phyloP scores from a whole-genome alignment of 1,284 basidiomycete genomes.

The Boletus mariae region DNA sequence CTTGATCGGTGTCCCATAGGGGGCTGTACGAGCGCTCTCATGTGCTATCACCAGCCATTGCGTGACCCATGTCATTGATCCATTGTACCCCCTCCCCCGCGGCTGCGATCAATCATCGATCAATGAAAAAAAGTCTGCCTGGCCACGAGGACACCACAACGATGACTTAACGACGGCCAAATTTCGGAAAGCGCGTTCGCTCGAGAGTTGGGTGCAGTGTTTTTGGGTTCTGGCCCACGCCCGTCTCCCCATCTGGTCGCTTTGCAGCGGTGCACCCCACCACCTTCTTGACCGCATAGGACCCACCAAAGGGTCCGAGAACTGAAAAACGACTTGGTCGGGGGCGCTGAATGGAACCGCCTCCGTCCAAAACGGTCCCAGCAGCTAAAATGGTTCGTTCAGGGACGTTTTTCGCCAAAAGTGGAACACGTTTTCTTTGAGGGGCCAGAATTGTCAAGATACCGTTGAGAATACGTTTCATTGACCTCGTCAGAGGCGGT shows the following conservation, averaged over 20 bases:
- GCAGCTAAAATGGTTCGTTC: slow-evolving; percentile 5
- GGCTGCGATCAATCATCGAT: slow-evolving; percentile 17
- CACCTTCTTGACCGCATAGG: neutral
- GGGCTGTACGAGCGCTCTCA: slow-evolving; percentile 10
- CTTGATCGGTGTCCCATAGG: slow-evolving; percentile 3
- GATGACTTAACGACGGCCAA: neutral
- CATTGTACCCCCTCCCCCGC: neutral
- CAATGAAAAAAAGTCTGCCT: slow-evolving; percentile 1
- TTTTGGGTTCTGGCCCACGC: neutral
- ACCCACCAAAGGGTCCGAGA: too few species aligned
- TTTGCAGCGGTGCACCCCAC: slow-evolving; percentile 3
- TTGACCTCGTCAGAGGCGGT: slow-evolving; percentile 10
- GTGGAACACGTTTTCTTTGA: too few species aligned
- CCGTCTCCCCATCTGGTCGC: neutral
- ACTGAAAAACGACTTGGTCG: too few species aligned
- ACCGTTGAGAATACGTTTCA: slow-evolving; percentile 9
- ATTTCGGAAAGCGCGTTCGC: neutral
- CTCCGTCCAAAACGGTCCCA: too few species aligned
- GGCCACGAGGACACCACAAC: slow-evolving; percentile 16
- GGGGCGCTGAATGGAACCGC: too few species aligned
- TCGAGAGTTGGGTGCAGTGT: slow-evolving; percentile 21
- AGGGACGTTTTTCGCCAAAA: neutral
- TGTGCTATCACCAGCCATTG: neutral
- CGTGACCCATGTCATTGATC: neutral
- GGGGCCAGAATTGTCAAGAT: neutral